Percentiles rank a stretch among this genome's conserved stretches.
phyloP scores from a whole-genome alignment of 108 stramenopile species.

The Parietichytrium sp. region DNA sequence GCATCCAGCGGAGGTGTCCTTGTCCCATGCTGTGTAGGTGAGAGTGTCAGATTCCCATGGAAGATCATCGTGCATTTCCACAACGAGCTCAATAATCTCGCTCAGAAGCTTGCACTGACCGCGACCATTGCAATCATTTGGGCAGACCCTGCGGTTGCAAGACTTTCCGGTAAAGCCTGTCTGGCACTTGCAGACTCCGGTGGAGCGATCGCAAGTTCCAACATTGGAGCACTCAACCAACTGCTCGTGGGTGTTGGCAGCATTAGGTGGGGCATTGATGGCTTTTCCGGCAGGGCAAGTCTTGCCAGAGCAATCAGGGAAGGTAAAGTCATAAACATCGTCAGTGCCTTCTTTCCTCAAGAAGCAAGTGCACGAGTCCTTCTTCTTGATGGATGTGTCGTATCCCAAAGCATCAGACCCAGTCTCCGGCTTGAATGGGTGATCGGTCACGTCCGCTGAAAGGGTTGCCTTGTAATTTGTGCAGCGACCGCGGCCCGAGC shows the following conservation, averaged over 20 bases:
- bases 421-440: not conserved
- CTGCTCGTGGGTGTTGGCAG: conserved; percentile 53
- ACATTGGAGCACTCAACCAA: conserved; percentile 58
- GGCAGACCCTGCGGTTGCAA: conserved; percentile 59
- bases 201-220: conserved; percentile 56
- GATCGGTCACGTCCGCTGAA: conserved; percentile 29
- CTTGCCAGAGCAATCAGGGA: conserved; percentile 57
- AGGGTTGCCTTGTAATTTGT: conserved; percentile 13
- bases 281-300: conserved; percentile 57
- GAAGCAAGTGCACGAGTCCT: conserved; percentile 77
- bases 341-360: conserved; percentile 49
- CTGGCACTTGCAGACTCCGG: conserved; percentile 60
- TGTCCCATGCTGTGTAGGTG: conserved; percentile 68
- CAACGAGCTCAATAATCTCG: conserved; percentile 65
- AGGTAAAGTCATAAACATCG: conserved; percentile 61
- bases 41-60: conserved; percentile 30
- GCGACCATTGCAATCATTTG: conserved; percentile 63
- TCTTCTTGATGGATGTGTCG: not conserved
- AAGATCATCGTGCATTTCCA: conserved; percentile 41
- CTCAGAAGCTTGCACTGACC: conserved; percentile 68
- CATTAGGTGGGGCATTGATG: conserved; percentile 33
- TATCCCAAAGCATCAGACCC: not conserved
- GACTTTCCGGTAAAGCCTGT: conserved; percentile 59
- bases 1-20: conserved; percentile 71
- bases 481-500: conserved; percentile 67